Conservation (phyloP, 305 asterid genomes). For the Fraxinus sp. region DNA sequence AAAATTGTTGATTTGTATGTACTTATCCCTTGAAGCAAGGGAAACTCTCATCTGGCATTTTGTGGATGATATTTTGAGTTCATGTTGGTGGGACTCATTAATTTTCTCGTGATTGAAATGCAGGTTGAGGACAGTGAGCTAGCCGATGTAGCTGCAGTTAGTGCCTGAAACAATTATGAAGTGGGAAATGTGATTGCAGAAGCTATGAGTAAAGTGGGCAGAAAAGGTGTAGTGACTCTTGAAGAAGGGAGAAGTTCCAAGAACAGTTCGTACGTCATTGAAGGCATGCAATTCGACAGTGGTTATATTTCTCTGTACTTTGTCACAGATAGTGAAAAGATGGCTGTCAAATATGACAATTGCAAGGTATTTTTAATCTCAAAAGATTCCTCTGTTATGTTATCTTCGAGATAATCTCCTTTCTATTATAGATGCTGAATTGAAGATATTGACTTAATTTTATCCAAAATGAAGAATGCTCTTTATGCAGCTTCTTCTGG, state of each 20-base stretch:
- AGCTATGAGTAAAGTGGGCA: constrained; percentile 49
- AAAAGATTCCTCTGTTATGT: background rate
- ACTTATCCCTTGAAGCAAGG: background rate
- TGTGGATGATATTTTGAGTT: background rate
- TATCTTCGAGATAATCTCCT: background rate
- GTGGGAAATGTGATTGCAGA: constrained; percentile 55
- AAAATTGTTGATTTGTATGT: background rate
- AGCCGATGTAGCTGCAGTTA: constrained; percentile 87
- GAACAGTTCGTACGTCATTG: constrained; percentile 42
- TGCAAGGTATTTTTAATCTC: constrained; percentile 35
- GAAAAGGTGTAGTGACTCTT: constrained; percentile 49
- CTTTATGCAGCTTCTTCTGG: constrained; percentile 39
- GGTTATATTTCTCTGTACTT: constrained; percentile 52
- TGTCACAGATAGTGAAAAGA: constrained; percentile 49
- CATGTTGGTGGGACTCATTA: background rate
- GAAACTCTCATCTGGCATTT: background rate
- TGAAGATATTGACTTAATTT: background rate
- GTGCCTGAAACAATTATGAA: constrained; percentile 69
- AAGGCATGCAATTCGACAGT: constrained; percentile 57
- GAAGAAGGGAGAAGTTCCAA: constrained; percentile 57
- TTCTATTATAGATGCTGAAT: background rate
- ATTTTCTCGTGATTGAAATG: background rate
- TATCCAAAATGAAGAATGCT: background rate
- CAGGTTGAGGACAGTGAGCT: constrained; percentile 91
- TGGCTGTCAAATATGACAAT: constrained; percentile 48